phyloP scores from a whole-genome alignment of 2,329 filamentous ascomycete genomes.

The Fusarium xylarioides region DNA sequence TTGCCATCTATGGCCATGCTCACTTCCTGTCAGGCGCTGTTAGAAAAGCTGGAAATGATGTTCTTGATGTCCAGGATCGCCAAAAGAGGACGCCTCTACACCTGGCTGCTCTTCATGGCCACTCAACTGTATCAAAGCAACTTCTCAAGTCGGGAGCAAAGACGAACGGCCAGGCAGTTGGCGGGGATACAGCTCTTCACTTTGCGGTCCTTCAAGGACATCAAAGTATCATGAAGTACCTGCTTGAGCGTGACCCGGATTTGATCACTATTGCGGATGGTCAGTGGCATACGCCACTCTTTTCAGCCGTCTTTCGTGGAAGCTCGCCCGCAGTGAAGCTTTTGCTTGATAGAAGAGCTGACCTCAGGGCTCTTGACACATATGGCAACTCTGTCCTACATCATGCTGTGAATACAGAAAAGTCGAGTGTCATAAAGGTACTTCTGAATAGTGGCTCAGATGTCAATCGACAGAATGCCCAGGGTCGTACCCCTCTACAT shows the following conservation, averaged over 20 bases:
- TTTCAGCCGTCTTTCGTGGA: background rate
- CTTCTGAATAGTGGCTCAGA: background rate
- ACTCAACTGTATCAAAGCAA: background rate
- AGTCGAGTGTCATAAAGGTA: background rate
- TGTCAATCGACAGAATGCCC: background rate
- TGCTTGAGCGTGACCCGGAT: background rate
- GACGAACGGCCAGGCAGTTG: background rate
- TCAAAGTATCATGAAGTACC: background rate
- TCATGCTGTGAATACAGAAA: background rate
- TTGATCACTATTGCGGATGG: background rate
- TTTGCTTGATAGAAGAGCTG: background rate
- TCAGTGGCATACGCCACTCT: background rate
- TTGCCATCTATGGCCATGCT: background rate
- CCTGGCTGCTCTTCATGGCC: background rate
- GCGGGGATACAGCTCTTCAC: background rate
- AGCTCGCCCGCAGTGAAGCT: background rate
- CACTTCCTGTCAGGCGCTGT: background rate
- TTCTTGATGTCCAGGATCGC: background rate
- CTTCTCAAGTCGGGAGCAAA: background rate
- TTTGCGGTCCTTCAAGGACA: background rate
- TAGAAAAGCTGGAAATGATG: background rate
- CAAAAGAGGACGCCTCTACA: background rate
- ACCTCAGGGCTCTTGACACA: background rate
- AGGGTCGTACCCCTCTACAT: background rate
- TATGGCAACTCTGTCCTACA: background rate